Base-by-base conservation (phyloP, 2,329 filamentous ascomycete species). In the Pochonia chlamydosporia region DNA sequence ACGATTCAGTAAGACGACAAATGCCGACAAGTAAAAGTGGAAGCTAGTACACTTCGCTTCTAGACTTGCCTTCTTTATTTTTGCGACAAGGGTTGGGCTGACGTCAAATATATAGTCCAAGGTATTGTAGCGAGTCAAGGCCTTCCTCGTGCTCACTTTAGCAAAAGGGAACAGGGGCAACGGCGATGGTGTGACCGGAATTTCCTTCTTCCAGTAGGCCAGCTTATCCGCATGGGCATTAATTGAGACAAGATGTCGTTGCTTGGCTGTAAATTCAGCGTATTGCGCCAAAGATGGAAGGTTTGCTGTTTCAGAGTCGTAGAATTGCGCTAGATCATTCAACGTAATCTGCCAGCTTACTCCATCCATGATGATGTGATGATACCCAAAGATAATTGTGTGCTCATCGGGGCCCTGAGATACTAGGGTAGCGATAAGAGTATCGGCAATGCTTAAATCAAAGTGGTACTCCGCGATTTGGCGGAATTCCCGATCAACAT, bases 291-390 rank as follows among this genome's bases (percentile, higher is more conserved):
- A 8, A 9, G 37, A 23, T 16, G 36, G 21, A 16, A 39, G 16
- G 28, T 14, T 31, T 31, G 28, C 14, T 39, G 11, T 20, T 10
- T 39, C 16, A 5, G 30, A 33, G 30, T 24, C 8, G n/a, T 40
- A 40, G 7, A 13, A 5, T 9, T 5, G 65, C 21, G 72, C 61
- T 21, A 79, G 51, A 35, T 79, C 73, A 1, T 52, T 39, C 18
- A 75, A 51, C 26, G 79, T 58, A 4, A 76, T 52, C 21, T 70
- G 55, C 10, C 67, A 68, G 43, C 73, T 73, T 30, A 70, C 52
- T 1, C 70, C 73, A 49, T 80, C 76, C 64, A 79, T 68, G 36
- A 65, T 61, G 31, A 79, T 76, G 54, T 78, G 75, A 50, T 79
- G 75, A 36, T 65, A 67, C 5, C 60, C 63, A 11, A 79, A 47